A percentile compares a stretch with the other conserved stretches of the same genome.
Evolutionary conservation across 768 basidiomycete species (phyloP).

Genomic region (Tulasnella sp.): DNA sequence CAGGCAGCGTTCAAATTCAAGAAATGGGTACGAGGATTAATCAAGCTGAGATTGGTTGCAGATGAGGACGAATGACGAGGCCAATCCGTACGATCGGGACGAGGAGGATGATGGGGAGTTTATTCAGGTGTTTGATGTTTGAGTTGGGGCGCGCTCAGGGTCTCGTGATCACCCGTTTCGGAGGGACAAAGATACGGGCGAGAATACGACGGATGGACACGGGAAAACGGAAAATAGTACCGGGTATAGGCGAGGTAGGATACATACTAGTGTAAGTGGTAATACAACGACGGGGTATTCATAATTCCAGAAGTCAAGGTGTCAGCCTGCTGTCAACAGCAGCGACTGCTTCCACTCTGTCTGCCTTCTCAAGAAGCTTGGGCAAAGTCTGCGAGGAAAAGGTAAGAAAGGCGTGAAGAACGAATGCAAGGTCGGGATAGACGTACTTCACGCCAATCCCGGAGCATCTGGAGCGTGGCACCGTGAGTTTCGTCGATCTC

Average conservation of each 20-base stretch:
- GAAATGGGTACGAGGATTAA: neutral
- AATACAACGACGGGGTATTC: neutral
- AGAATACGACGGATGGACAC: neutral
- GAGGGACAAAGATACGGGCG: neutral
- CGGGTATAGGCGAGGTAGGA: neutral
- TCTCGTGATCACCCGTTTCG: neutral
- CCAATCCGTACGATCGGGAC: conserved; percentile 3
- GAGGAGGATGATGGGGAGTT: neutral
- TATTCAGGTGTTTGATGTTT: conserved; percentile 6
- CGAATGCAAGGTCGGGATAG: neutral
- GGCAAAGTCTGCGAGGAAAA: neutral
- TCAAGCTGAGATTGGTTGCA: neutral
- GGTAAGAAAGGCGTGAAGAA: neutral
- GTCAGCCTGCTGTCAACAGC: conserved; percentile 19
- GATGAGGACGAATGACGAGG: neutral
- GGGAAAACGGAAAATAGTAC: neutral
- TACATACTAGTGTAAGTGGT: neutral
- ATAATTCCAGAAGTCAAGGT: neutral
- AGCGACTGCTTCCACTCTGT: conserved; percentile 19
- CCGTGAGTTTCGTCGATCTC: conserved; percentile 10
- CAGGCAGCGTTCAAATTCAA: neutral
- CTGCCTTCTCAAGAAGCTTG: conserved; percentile 17
- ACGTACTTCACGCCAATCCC: conserved; percentile 24
- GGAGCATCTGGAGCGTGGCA: conserved; percentile 12
- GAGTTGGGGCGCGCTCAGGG: conserved; percentile 2